These are phyloP conservation scores for Saccharomycopsis oosterbeekiorum DNA, from an alignment of 805 yeast genomes.

Conservation along the genomic window DNA sequence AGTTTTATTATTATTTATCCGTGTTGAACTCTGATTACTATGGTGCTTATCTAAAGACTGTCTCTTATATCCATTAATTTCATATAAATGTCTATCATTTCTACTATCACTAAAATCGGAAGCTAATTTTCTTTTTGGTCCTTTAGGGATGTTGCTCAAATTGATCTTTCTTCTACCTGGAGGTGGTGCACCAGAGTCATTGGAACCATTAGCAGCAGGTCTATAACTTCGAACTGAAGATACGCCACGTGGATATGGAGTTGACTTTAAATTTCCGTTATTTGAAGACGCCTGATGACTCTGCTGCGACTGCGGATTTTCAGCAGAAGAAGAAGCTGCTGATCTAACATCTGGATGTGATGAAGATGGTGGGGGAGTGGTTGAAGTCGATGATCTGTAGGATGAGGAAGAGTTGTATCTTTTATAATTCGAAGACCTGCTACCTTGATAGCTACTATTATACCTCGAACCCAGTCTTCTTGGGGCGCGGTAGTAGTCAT, in stretches of 20 bases:
- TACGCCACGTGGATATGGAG: background rate
- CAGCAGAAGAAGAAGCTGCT: background rate
- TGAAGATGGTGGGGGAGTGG: background rate
- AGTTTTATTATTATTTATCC: background rate
- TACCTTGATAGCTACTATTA: background rate
- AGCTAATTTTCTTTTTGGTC: conserved; percentile 14
- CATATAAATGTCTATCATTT: background rate
- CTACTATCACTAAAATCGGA: background rate
- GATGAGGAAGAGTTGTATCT: background rate
- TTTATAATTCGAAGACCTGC: background rate
- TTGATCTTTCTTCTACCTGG: conserved; percentile 1
- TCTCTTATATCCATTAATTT: background rate
- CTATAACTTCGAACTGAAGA: background rate
- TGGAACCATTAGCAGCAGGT: background rate
- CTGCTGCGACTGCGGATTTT: background rate
- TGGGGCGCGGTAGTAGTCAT: background rate
- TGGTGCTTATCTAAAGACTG: background rate
- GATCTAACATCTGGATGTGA: background rate
- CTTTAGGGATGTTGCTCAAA: conserved; percentile 15
- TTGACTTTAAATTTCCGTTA: background rate
- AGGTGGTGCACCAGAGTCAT: background rate
- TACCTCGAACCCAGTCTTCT: conserved; percentile 1
- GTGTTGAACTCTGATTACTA: background rate
- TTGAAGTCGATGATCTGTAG: background rate
- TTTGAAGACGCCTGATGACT: background rate